Evolutionary conservation across 495 filamentous ascomycete species (phyloP).

Genomic region (Daldinia vernicosa): DNA sequence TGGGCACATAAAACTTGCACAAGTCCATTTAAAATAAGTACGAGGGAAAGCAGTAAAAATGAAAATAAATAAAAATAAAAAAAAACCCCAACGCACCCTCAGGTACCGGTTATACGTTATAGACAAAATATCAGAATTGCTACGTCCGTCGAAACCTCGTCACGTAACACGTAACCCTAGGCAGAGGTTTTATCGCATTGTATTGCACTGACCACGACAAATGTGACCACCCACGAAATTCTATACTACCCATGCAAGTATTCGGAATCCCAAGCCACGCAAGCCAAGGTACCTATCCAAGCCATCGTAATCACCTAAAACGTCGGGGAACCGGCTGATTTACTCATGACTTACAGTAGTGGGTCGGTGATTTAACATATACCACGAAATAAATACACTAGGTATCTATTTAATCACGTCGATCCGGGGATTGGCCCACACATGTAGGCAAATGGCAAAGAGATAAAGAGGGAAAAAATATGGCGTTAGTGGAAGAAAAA

Average conservation of each 20-base stretch:
- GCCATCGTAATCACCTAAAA: neutral
- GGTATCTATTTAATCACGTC: neutral
- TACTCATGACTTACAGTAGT: constrained; percentile 1
- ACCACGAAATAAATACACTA: neutral
- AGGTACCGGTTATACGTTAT: too few species aligned
- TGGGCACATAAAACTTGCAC: neutral
- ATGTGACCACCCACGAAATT: neutral
- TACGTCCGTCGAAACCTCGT: neutral
- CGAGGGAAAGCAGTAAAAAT: neutral
- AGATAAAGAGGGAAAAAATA: neutral
- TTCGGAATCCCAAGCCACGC: neutral
- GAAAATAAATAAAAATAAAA: neutral
- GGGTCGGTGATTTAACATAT: neutral
- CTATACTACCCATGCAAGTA: neutral
- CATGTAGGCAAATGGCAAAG: neutral
- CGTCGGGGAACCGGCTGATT: neutral
- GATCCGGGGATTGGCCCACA: neutral
- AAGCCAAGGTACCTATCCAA: neutral
- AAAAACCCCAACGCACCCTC: neutral
- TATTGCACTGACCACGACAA: neutral
- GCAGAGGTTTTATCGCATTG: neutral
- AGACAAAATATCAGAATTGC: neutral
- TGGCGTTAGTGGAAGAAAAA: neutral
- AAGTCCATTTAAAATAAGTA: neutral
- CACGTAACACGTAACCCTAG: neutral